phyloP scores from a whole-genome alignment of 2,329 filamentous ascomycete genomes.

The Arthrobotrys sinensis region DNA sequence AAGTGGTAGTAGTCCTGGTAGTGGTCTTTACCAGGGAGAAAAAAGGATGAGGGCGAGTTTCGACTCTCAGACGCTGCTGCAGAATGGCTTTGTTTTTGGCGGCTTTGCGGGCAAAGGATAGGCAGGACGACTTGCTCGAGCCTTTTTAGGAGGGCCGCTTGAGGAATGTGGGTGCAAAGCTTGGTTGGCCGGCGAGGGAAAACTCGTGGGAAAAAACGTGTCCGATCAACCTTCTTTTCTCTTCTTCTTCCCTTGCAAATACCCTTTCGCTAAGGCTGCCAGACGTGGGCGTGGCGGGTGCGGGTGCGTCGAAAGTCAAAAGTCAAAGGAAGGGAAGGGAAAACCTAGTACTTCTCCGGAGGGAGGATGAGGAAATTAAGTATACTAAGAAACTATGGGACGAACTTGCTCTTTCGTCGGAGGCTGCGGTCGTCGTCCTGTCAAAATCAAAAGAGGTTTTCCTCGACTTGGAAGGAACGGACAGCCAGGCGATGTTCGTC shows the following conservation, averaged over 20 bases:
- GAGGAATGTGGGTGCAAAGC: constrained; percentile 61
- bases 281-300: constrained; percentile 42
- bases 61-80: too few relatives aligned
- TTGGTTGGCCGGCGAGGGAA: constrained; percentile 34
- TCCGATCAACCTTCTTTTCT: constrained; percentile 55
- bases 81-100: constrained; percentile 4
- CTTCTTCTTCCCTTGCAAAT: constrained; percentile 30
- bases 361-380: constrained; percentile 12
- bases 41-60: constrained; percentile 1
- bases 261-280: constrained; percentile 60
- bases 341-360: background rate
- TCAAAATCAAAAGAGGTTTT: constrained; percentile 25
- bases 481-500: constrained; percentile 41
- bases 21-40: background rate
- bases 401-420: constrained; percentile 39
- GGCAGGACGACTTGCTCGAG: constrained; percentile 20
- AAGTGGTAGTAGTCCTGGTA: background rate
- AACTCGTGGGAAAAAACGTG: constrained; percentile 61
- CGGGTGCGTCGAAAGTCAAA: constrained; percentile 42
- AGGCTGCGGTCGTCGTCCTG: constrained; percentile 21
- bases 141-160: constrained; percentile 57
- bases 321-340: constrained; percentile 12
- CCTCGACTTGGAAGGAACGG: constrained; percentile 55
- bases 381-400: constrained; percentile 25
- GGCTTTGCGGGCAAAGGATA: constrained; percentile 18